phyloP scores from a whole-genome alignment of 352 stramenopile species.

The Phytophthora podocarpi region DNA sequence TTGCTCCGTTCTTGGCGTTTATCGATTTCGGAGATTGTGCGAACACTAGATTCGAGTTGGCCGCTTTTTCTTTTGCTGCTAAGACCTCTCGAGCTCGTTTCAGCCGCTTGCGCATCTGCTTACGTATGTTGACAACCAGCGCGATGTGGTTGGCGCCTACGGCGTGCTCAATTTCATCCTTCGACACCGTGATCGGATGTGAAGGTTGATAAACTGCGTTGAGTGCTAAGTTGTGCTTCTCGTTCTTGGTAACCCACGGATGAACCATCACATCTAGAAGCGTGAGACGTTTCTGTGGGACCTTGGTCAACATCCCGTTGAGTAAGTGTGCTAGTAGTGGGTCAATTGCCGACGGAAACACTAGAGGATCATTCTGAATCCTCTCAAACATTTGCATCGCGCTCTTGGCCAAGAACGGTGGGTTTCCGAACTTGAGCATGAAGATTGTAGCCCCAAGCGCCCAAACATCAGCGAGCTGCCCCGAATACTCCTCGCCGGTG shows the following conservation, averaged over 20 bases:
- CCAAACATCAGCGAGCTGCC: constrained; percentile 92
- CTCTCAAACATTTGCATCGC: constrained; percentile 89
- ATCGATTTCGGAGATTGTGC: constrained; percentile 21
- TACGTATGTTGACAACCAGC: constrained; percentile 71
- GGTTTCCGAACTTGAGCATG: constrained; percentile 89
- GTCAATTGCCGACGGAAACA: constrained; percentile 64
- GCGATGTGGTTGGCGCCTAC: constrained; percentile 60
- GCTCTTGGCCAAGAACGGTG: constrained; percentile 90
- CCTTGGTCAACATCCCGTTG: constrained; percentile 70
- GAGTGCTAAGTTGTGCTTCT: constrained; percentile 38
- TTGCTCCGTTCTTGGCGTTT: constrained; percentile 8
- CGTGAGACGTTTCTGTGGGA: constrained; percentile 56
- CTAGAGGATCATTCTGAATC: constrained; percentile 81
- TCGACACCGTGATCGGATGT: constrained; percentile 64
- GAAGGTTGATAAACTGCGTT: constrained; percentile 26
- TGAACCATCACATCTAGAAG: constrained; percentile 75
- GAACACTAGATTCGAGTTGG: constrained; percentile 8
- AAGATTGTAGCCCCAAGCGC: constrained; percentile 89
- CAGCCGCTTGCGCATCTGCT: constrained; percentile 72
- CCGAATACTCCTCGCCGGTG: constrained; percentile 79
- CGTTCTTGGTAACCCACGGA: constrained; percentile 80
- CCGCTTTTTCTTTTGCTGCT: constrained; percentile 3
- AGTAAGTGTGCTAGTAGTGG: constrained; percentile 63
- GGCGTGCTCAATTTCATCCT: constrained; percentile 79
- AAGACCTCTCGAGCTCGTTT: constrained; percentile 47